Conservation (phyloP, 2,329 filamentous ascomycete genomes). For the Verticillium nonalfalfae region DNA sequence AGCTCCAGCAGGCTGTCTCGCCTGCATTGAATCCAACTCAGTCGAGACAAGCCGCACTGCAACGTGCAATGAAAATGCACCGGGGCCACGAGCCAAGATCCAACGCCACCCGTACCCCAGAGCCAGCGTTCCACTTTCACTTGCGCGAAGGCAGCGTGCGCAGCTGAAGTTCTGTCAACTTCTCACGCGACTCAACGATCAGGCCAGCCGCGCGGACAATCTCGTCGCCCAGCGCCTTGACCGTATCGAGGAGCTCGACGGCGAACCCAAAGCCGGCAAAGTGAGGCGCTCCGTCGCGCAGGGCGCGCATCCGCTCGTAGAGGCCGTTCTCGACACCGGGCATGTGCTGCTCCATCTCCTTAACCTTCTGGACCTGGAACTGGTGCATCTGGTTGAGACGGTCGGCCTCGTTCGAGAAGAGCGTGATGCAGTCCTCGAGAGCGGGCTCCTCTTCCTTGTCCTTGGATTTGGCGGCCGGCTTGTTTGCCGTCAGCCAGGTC, state of each 20-base stretch:
- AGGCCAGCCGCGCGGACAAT: conserved; percentile 10
- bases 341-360: conserved; percentile 40
- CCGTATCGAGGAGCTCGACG: conserved; percentile 10
- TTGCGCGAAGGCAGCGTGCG: background rate
- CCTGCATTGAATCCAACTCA: too few relatives aligned
- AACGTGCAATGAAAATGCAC: background rate
- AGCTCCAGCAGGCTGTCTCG: background rate
- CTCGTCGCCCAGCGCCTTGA: conserved; percentile 14
- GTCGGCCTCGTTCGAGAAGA: conserved; percentile 13
- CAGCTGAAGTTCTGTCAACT: conserved; percentile 16
- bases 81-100: background rate
- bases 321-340: conserved; percentile 39
- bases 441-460: conserved; percentile 37
- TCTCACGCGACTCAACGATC: conserved; percentile 13
- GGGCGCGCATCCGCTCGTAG: conserved; percentile 22
- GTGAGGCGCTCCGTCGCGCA: conserved; percentile 11
- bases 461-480: conserved; percentile 13
- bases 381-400: conserved; percentile 29
- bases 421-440: conserved; percentile 9
- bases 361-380: conserved; percentile 25
- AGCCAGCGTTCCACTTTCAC: background rate
- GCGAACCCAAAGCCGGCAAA: conserved; percentile 11
- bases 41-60: too few relatives aligned
- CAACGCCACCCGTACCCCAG: background rate
- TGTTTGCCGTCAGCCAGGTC: conserved; percentile 34